Evolutionary conservation across 345 rosid species (phyloP).

Genomic region (Combretum micranthum): DNA sequence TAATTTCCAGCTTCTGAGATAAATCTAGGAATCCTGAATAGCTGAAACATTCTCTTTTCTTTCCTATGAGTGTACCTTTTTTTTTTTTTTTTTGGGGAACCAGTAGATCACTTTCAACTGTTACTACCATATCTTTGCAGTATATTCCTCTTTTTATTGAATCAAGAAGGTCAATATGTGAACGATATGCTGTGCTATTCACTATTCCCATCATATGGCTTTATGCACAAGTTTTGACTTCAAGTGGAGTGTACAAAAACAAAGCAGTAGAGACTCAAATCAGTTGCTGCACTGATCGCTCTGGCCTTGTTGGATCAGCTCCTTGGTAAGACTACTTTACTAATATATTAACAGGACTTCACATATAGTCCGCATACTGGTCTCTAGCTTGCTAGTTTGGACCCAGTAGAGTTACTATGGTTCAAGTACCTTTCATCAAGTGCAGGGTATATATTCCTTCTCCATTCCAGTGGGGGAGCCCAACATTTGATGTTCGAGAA

Average conservation of each 20-base stretch:
- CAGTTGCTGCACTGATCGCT: slow-evolving; percentile 65
- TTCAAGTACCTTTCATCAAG: neutral
- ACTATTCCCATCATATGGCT: slow-evolving; percentile 43
- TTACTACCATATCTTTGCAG: slow-evolving; percentile 20
- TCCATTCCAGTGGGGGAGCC: slow-evolving; percentile 77
- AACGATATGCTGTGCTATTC: slow-evolving; percentile 43
- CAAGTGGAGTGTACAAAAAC: slow-evolving; percentile 39
- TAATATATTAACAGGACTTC: too few species aligned
- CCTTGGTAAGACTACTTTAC: slow-evolving; percentile 33
- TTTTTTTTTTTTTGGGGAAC: too few species aligned
- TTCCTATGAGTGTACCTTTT: neutral
- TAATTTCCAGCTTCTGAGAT: too few species aligned
- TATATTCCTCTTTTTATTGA: slow-evolving; percentile 36
- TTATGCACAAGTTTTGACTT: slow-evolving; percentile 41
- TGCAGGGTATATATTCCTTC: slow-evolving; percentile 63
- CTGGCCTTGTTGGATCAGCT: slow-evolving; percentile 48
- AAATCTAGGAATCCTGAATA: too few species aligned
- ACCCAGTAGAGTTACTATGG: too few species aligned
- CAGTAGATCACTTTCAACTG: neutral
- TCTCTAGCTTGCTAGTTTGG: too few species aligned
- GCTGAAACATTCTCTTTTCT: neutral
- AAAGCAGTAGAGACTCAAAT: slow-evolving; percentile 42
- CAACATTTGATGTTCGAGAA: slow-evolving; percentile 53
- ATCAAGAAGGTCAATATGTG: slow-evolving; percentile 28
- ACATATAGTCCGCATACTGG: too few species aligned